phyloP scores from a whole-genome alignment of 345 rosid species.

The Ceriops decandra region DNA sequence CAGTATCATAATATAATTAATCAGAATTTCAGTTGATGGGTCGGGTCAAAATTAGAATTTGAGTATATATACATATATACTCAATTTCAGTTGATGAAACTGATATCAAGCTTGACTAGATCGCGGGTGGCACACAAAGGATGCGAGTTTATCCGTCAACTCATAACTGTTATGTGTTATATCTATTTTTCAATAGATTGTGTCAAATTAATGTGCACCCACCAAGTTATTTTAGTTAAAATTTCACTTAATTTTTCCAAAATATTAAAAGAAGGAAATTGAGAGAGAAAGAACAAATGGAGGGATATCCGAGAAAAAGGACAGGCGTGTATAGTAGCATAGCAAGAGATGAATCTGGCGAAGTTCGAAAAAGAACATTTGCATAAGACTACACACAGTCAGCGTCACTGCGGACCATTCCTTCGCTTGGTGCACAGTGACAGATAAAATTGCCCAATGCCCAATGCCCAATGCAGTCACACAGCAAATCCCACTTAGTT shows the following conservation, averaged over 20 bases:
- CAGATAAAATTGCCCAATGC: conserved; percentile 46
- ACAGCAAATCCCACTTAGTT: conserved; percentile 44
- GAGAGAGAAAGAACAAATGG: conserved; percentile 23
- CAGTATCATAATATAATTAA: conserved; percentile 8
- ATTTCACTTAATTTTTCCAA: not conserved
- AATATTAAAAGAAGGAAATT: conserved; percentile 2
- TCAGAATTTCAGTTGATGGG: conserved; percentile 44
- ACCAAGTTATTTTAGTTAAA: too few relatives aligned
- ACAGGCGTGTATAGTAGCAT: conserved; percentile 30
- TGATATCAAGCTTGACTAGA: too few relatives aligned
- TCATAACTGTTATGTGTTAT: too few relatives aligned
- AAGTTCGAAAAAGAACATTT: conserved; percentile 47
- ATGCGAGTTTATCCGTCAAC: too few relatives aligned
- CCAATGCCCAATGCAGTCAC: conserved; percentile 28
- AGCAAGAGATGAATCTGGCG: conserved; percentile 52
- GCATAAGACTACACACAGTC: conserved; percentile 32
- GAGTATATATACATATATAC: not conserved
- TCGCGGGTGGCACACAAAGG: too few relatives aligned
- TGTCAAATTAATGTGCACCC: too few relatives aligned
- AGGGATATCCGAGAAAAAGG: conserved; percentile 33
- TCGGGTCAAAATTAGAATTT: conserved; percentile 18
- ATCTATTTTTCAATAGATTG: too few relatives aligned
- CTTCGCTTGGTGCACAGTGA: conserved; percentile 24
- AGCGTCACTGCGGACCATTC: conserved; percentile 61
- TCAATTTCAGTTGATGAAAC: too few relatives aligned